Percentiles rank a stretch among this genome's conserved stretches.
These are phyloP conservation scores for Verticillium klebahnii DNA, from an alignment of 2,329 filamentous ascomycete genomes.

Conservation along the genomic window DNA sequence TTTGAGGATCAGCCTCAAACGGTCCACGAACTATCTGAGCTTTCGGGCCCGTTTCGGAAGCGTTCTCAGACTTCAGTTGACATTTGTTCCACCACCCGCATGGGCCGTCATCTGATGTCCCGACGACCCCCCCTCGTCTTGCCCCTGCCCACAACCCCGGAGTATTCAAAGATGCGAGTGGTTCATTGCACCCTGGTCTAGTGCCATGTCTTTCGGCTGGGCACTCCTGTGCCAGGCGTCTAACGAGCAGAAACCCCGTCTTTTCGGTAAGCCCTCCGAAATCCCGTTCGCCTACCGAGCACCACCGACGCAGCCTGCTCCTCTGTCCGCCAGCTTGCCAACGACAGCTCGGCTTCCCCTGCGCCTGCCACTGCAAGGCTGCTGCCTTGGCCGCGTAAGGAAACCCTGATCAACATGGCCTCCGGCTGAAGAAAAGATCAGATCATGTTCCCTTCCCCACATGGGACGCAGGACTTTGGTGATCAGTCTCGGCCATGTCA, in stretches of 20 bases:
- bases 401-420: background rate
- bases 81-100: slow-evolving; percentile 10
- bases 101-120: slow-evolving; percentile 11
- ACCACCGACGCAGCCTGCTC: background rate
- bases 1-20: background rate
- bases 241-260: background rate
- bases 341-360: background rate
- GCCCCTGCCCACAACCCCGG: slow-evolving; percentile 1
- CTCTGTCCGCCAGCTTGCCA: background rate
- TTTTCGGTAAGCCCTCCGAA: background rate
- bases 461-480: no score
- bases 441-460: background rate
- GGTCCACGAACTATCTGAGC: background rate
- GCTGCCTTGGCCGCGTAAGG: background rate
- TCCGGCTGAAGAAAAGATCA: background rate
- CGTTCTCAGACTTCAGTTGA: slow-evolving; percentile 6
- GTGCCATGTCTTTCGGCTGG: background rate
- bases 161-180: slow-evolving; percentile 13
- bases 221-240: background rate
- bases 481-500: background rate
- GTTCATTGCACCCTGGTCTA: slow-evolving; percentile 6
- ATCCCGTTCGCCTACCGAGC: background rate
- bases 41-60: background rate
- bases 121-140: background rate
- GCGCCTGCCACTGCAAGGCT: background rate